Conservation (phyloP, 441 rosid species). For the Erysimum pusillum region DNA sequence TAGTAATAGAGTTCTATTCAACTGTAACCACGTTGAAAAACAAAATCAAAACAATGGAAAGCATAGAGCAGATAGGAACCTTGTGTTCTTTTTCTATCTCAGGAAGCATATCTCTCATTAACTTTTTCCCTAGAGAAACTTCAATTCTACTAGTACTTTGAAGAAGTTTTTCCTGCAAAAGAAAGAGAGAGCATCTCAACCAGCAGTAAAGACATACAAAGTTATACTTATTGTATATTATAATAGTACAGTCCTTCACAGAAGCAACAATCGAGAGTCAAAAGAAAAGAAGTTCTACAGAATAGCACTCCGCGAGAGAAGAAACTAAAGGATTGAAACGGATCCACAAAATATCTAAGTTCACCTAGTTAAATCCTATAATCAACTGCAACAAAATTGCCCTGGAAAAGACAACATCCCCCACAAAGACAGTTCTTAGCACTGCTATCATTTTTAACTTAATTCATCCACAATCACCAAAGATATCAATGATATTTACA, state of each 20-base stretch:
- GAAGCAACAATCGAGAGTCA: slow-evolving; percentile 14
- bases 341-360: slow-evolving; percentile 6
- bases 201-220: slow-evolving; percentile 1
- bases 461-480: slow-evolving; percentile 10
- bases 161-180: slow-evolving; percentile 89
- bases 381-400: slow-evolving; percentile 25
- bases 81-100: slow-evolving; percentile 96
- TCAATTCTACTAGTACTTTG: slow-evolving; percentile 89
- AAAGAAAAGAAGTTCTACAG: slow-evolving; percentile 20
- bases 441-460: slow-evolving; percentile 16
- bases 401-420: slow-evolving; percentile 12
- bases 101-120: slow-evolving; percentile 92
- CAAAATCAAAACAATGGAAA: neutral
- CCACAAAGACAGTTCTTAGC: slow-evolving; percentile 15
- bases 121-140: slow-evolving; percentile 87
- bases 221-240: neutral
- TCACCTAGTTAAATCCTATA: slow-evolving; percentile 15
- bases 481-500: slow-evolving; percentile 22
- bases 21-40: slow-evolving; percentile 26
- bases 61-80: slow-evolving; percentile 56
- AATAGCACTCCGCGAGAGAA: slow-evolving; percentile 3
- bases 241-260: slow-evolving; percentile 20
- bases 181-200: slow-evolving; percentile 19
- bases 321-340: neutral
- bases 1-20: slow-evolving; percentile 1